Conservation (phyloP, 2,329 filamentous ascomycete species). For the Fusarium citri region DNA sequence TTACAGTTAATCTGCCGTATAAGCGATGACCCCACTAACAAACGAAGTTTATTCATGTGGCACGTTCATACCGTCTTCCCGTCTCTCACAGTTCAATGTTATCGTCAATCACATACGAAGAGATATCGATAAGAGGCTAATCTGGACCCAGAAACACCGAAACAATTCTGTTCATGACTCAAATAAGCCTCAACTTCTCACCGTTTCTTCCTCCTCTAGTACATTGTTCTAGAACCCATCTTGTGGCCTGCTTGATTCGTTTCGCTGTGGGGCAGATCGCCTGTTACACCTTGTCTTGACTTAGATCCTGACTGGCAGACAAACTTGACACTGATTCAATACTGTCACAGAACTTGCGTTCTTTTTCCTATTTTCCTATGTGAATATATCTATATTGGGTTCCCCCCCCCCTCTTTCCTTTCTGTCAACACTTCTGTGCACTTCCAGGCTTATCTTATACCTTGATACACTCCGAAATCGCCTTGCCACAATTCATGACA, state of each 20-base stretch:
- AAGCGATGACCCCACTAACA: not conserved
- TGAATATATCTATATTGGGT: not conserved
- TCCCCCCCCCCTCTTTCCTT: not conserved
- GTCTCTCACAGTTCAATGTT: not conserved
- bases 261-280: constrained; percentile 38
- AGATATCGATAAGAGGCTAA: not conserved
- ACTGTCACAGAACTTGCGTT: constrained; percentile 3
- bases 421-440: not conserved
- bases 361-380: constrained; percentile 8
- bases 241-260: constrained; percentile 39
- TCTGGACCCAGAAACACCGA: not conserved
- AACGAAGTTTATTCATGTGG: constrained; percentile 1
- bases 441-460: constrained; percentile 20
- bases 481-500: constrained; percentile 30
- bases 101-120: not conserved
- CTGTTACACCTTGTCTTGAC: constrained; percentile 35
- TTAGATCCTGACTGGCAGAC: constrained; percentile 29
- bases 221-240: constrained; percentile 26
- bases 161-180: not conserved
- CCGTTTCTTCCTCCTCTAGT: constrained; percentile 26
- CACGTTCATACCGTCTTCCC: not conserved
- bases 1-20: not conserved
- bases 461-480: constrained; percentile 22
- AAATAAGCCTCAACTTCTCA: constrained; percentile 14
- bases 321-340: constrained; percentile 16